Evolutionary conservation across 225 moss, liverwort and hornwort genomes (phyloP), one percentile per base, ranked within the genome.

Genomic region (Anthoceros angustus): DNA sequence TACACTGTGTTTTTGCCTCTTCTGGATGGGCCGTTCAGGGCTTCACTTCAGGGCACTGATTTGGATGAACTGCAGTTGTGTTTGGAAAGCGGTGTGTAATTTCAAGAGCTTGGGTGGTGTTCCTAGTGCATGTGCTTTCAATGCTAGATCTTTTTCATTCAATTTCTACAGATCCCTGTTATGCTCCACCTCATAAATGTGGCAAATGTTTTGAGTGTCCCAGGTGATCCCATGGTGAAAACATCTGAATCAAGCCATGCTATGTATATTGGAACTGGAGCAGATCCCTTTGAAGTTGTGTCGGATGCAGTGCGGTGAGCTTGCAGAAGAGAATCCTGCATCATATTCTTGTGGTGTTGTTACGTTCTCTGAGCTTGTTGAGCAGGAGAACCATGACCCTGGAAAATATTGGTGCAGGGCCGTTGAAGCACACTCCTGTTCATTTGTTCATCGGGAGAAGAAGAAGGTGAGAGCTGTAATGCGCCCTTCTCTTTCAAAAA

Each of bases 211-310:
- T 41, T 45, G 41, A 20, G 65, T 60, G 50, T 43, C 75, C 12
- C 84, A 98, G 98, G 98, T 65, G 98, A 98, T 70, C 76, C 84
- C 10, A 75, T 71, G 21, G 77, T 75, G 64, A 76, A 77, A 62
- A 89, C 92, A 42, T 84, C 76, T 42, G 69, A 71, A 68, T 75
- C 87, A 41, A 66, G 74, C 64, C 74, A 87, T 77, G 79, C 98
- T 10, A 60, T 92, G 6, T 98, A 81, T 60, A 25, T 98, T 63
- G 81, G 79, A 70, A 78, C 81, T 62, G 98, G 98, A 48, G 66
- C 64, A 38, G 81, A 98, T 70, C 98, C 98, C 7, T 98, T 89
- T 45, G 71, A 87, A 68, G 92, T 92, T 25, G 86, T 98, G 65
- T 68, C 82, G 2, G 83, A 86, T 25, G 89, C 98, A 71, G 81